These are phyloP conservation scores for Aspergillus fijiensis DNA, from an alignment of 2,329 filamentous ascomycete genomes.

Conservation along the genomic window DNA sequence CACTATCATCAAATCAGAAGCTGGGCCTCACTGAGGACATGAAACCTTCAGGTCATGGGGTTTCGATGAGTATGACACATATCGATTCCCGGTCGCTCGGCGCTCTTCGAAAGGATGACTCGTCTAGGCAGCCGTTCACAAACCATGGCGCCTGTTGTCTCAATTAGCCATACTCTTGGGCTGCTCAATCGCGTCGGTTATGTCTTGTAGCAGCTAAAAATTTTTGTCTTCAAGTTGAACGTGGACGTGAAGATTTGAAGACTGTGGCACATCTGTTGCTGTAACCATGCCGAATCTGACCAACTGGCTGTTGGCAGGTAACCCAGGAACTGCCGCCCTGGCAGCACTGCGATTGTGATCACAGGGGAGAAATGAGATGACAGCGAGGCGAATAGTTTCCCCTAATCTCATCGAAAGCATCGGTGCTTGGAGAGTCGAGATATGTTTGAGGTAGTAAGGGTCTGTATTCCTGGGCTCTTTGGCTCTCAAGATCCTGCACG, in stretches of 20 bases:
- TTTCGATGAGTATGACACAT: neutral
- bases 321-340: neutral
- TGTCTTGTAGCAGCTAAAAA: neutral
- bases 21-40: neutral
- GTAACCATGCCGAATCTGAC: neutral
- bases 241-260: neutral
- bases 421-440: neutral
- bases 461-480: neutral
- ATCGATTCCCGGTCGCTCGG: neutral
- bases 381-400: neutral
- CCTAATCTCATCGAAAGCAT: neutral
- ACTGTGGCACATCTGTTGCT: neutral
- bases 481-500: neutral
- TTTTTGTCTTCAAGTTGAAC: neutral
- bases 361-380: neutral
- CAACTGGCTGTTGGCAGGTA: neutral
- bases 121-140: constrained; percentile 13
- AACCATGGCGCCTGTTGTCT: constrained; percentile 17
- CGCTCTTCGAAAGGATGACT: neutral
- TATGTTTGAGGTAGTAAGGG: neutral
- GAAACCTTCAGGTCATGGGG: neutral
- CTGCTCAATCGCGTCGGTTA: constrained; percentile 1
- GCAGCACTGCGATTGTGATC: neutral
- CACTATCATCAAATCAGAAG: neutral
- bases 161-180: neutral